Conservation (phyloP, 164 flowering plant species). For the Sextonia rubra region DNA sequence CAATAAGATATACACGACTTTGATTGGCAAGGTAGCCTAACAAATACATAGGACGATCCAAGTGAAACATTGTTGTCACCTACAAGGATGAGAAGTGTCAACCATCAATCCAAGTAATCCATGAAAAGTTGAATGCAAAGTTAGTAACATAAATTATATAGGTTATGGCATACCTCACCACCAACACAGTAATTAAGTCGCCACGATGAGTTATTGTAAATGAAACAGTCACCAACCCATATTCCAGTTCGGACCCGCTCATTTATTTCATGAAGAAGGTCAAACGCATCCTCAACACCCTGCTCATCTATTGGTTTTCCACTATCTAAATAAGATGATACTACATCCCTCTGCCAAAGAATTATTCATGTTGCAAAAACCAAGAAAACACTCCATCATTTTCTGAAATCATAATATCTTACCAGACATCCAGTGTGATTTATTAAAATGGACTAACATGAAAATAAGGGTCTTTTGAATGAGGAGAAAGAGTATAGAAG, state of each 20-base stretch:
- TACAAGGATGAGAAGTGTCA: constrained; percentile 12
- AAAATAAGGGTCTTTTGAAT: neutral
- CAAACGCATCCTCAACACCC: constrained; percentile 98
- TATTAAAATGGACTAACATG: no score
- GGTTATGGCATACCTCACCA: constrained; percentile 67
- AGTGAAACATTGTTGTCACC: constrained; percentile 98
- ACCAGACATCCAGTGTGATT: neutral
- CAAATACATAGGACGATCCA: constrained; percentile 98
- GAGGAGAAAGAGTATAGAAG: no score
- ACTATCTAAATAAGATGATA: constrained; percentile 76
- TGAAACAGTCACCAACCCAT: constrained; percentile 98
- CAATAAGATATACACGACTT: constrained; percentile 92
- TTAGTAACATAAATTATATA: neutral
- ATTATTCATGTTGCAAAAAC: neutral
- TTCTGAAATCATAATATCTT: neutral
- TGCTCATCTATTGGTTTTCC: constrained; percentile 84
- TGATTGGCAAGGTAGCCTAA: constrained; percentile 95
- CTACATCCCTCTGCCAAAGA: constrained; percentile 68
- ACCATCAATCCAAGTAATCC: neutral
- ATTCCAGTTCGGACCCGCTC: constrained; percentile 93
- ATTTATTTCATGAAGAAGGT: constrained; percentile 85
- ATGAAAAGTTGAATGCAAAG: neutral
- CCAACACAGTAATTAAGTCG: constrained; percentile 98
- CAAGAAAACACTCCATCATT: neutral
- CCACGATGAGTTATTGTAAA: constrained; percentile 90